phyloP scores from a whole-genome alignment of 257 asterid genomes.

The Plectranthus barbatus region DNA sequence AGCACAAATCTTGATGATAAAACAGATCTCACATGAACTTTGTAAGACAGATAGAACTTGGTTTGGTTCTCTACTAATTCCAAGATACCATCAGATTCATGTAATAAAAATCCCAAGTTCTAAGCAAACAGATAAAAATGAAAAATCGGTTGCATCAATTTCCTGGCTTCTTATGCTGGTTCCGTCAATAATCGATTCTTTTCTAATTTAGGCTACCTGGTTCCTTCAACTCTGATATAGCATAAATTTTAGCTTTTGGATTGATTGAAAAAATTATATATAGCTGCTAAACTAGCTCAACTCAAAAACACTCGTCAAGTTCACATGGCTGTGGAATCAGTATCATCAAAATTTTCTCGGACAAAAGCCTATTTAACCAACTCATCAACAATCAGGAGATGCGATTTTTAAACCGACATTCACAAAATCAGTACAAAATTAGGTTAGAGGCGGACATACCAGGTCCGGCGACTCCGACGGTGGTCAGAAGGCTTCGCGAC shows the following conservation, averaged over 20 bases:
- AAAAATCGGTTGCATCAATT: no score
- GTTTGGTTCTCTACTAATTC: no score
- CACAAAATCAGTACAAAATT: not conserved
- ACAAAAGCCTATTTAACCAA: no score
- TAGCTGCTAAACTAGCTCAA: not conserved
- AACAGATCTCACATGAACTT: no score
- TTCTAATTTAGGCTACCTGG: no score
- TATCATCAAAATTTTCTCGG: not conserved
- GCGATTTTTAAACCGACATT: not conserved
- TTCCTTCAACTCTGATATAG: not conserved
- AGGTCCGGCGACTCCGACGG: slow-evolving; percentile 65
- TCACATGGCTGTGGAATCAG: not conserved
- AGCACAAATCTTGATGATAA: no score
- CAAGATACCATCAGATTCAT: no score
- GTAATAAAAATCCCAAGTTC: no score
- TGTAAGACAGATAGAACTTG: no score
- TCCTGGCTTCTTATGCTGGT: no score
- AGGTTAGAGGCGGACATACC: slow-evolving; percentile 27
- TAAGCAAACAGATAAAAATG: no score
- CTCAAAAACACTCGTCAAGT: not conserved
- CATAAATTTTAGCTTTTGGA: not conserved
- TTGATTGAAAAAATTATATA: not conserved
- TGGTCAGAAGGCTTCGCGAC: slow-evolving; percentile 66
- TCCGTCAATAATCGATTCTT: no score
- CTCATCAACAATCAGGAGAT: not conserved